Evolutionary conservation across 192 early-diverging fungal genomes (phyloP).

Genomic region (Entomortierella parvispora): DNA sequence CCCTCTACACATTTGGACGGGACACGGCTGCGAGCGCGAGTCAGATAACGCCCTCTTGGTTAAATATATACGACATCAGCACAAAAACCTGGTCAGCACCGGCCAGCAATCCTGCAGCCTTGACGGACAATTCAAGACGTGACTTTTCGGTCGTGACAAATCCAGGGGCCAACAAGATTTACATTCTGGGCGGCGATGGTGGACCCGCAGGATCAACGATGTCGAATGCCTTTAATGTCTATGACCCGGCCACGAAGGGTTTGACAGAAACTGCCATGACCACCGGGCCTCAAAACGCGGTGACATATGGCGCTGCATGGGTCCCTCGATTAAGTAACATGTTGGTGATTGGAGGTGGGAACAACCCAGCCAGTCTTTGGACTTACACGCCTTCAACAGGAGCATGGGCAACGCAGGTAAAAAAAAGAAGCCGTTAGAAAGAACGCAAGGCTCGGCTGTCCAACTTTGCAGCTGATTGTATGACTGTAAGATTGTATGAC

Average conservation of each 20-base stretch:
- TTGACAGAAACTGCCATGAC: slow-evolving; percentile 4
- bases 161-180: slow-evolving; percentile 13
- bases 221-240: slow-evolving; percentile 16
- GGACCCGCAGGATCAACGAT: background rate
- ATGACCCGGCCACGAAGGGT: background rate
- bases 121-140: slow-evolving; percentile 14
- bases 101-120: background rate
- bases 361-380: background rate
- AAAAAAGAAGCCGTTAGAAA: background rate
- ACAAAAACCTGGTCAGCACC: slow-evolving; percentile 11
- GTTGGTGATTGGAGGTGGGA: slow-evolving; percentile 21
- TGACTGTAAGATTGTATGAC: background rate
- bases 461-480: background rate
- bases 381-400: slow-evolving; percentile 5
- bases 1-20: slow-evolving; percentile 32
- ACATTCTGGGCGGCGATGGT: slow-evolving; percentile 27
- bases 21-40: slow-evolving; percentile 14
- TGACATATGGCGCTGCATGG: slow-evolving; percentile 34
- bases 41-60: background rate
- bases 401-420: slow-evolving; percentile 36
- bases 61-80: slow-evolving; percentile 6
- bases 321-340: background rate
- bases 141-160: slow-evolving; percentile 34
- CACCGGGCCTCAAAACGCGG: slow-evolving; percentile 8
- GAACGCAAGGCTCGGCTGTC: too few species aligned